Percentiles rank a stretch among this genome's conserved stretches.
Conservation (phyloP, 805 yeast species). For the Teunomyces funiuensis region DNA sequence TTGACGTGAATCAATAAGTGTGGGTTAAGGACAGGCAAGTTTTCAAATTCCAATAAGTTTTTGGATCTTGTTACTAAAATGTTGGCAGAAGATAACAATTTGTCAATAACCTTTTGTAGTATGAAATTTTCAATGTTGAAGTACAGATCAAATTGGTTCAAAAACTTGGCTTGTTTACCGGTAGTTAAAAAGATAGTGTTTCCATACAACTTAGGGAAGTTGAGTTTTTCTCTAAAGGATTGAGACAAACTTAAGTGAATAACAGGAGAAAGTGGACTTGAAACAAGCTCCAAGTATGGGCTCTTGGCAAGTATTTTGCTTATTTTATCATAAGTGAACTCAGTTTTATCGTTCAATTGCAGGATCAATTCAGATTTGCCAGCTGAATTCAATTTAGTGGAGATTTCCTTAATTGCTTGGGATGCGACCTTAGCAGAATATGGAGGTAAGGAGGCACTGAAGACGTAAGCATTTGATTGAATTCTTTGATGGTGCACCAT, state of each 20-base stretch:
- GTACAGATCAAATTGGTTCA: conserved; percentile 39
- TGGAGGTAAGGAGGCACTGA: conserved; percentile 93
- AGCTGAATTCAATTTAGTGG: conserved; percentile 24
- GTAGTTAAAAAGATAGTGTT: conserved; percentile 44
- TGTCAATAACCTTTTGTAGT: conserved; percentile 66
- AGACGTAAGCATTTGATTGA: conserved; percentile 85
- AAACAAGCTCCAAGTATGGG: conserved; percentile 50
- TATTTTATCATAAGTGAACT: conserved; percentile 41
- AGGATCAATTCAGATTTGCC: conserved; percentile 37
- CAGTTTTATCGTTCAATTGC: conserved; percentile 31
- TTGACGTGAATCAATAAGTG: conserved; percentile 35
- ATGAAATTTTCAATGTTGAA: conserved; percentile 58
- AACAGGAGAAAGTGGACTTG: conserved; percentile 62
- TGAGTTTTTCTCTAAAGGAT: conserved; percentile 42
- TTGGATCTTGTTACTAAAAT: conserved; percentile 66
- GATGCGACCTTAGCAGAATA: conserved; percentile 73
- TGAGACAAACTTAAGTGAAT: conserved; percentile 62
- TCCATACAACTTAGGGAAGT: conserved; percentile 52
- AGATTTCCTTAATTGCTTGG: conserved; percentile 50
- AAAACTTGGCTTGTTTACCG: conserved; percentile 44
- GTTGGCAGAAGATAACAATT: conserved; percentile 47
- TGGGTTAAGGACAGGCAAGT: conserved; percentile 52
- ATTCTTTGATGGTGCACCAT: conserved; percentile 93
- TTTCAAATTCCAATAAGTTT: conserved; percentile 68
- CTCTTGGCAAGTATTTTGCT: conserved; percentile 34